These are phyloP conservation scores for Fusarium sp. DNA, from an alignment of 2,329 filamentous ascomycete genomes.

Conservation along the genomic window DNA sequence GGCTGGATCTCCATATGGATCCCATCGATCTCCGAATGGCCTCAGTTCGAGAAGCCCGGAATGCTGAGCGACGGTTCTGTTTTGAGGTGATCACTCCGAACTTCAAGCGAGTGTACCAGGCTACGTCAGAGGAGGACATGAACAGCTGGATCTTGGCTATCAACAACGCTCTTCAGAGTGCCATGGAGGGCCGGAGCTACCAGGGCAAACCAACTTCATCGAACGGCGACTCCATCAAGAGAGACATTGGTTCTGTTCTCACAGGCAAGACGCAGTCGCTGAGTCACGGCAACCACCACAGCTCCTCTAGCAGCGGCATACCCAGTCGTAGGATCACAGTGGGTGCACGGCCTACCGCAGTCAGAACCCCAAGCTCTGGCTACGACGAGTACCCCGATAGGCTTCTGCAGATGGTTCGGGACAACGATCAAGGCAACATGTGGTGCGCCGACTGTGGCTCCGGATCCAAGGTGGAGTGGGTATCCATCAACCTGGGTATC, in stretches of 20 bases:
- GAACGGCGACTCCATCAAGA: slow-evolving; percentile 65
- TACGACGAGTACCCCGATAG: slow-evolving; percentile 86
- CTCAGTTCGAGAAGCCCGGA: slow-evolving; percentile 93
- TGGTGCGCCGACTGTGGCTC: slow-evolving; percentile 96
- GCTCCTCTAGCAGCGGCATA: slow-evolving; percentile 57
- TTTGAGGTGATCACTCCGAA: slow-evolving; percentile 98
- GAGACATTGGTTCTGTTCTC: slow-evolving; percentile 90
- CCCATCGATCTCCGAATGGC: slow-evolving; percentile 97
- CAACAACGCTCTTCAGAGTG: slow-evolving; percentile 96
- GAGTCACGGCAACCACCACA: slow-evolving; percentile 61
- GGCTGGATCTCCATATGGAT: slow-evolving; percentile 94
- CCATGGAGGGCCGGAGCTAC: slow-evolving; percentile 80
- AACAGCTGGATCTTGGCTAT: slow-evolving; percentile 94
- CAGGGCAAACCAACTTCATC: slow-evolving; percentile 59
- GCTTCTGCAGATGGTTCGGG: slow-evolving; percentile 83
- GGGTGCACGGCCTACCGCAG: slow-evolving; percentile 79
- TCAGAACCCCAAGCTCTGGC: slow-evolving; percentile 71
- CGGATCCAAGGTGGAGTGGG: slow-evolving; percentile 94
- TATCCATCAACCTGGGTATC: slow-evolving; percentile 96
- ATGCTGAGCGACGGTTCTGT: slow-evolving; percentile 92
- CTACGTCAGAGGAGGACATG: slow-evolving; percentile 98
- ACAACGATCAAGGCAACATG: slow-evolving; percentile 89
- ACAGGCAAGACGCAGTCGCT: slow-evolving; percentile 88
- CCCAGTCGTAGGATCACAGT: slow-evolving; percentile 89
- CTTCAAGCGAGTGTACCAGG: slow-evolving; percentile 95